phyloP scores from a whole-genome alignment of 371 early-diverging fungal species.

The Mucor velutinosus region DNA sequence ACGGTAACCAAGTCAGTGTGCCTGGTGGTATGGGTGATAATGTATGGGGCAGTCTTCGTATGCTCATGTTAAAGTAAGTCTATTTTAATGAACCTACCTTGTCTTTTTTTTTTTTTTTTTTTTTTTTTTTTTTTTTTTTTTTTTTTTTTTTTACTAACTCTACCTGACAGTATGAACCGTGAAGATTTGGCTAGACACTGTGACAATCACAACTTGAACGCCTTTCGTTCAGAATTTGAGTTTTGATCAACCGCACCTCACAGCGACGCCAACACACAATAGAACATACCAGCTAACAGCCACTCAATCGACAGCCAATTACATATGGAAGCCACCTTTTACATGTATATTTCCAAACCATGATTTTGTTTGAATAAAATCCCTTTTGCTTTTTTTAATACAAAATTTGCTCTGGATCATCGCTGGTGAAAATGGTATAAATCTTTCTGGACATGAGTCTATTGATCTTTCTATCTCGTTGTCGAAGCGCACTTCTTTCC shows the following conservation, averaged over 20 bases:
- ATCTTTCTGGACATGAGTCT: constrained; percentile 57
- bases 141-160: constrained; percentile 15
- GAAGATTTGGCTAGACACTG: constrained; percentile 71
- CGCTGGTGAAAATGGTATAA: constrained; percentile 55
- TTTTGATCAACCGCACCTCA: constrained; percentile 49
- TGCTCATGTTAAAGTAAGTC: constrained; percentile 69
- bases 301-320: not conserved
- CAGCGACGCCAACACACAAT: not conserved
- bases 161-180: constrained; percentile 53
- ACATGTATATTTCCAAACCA: constrained; percentile 24
- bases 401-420: constrained; percentile 48
- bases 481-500: constrained; percentile 33
- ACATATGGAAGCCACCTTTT: constrained; percentile 24
- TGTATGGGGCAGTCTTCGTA: constrained; percentile 82
- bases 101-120: too few species aligned
- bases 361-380: constrained; percentile 21
- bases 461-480: constrained; percentile 41
- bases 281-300: not conserved
- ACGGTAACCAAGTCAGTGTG: constrained; percentile 21
- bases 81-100: not conserved
- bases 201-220: constrained; percentile 66
- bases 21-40: constrained; percentile 66
- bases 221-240: constrained; percentile 78
- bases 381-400: not conserved
- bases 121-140: too few species aligned